Base-by-base conservation (phyloP, 1,284 basidiomycete genomes). In the Salmacisia buchloeana region DNA sequence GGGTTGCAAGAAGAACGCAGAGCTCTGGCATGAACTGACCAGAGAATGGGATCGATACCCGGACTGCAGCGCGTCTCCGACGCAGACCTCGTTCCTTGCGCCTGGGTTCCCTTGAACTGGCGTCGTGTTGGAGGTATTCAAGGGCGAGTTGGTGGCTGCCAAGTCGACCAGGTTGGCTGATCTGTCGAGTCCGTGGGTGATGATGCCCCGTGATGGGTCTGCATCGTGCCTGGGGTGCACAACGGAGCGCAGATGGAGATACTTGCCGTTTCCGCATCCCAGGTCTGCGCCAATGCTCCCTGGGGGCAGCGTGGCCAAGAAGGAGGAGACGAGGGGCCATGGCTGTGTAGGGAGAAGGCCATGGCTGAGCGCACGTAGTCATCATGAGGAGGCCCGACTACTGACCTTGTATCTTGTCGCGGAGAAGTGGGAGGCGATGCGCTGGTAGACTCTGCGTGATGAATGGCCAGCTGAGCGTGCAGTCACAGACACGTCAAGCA, bases 241-340 rank as follows among this genome's bases (percentile, higher is more conserved):
- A 21, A 62, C 66, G 33, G 78, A 79, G 4, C 74, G 63, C 18
- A 79, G 63, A 5, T 73, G 74, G 1, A 98, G 85, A 80, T 97
- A 97, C 84, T 97, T 97, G 52, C 96, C 96, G 71, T 99, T 99
- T 0, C 96, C 96, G 21, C 92, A 94, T 7, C 96, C 96, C 12
- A 92, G 88, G 80, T 99, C 96, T 15, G 97, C 85, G 4, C 96
- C 94, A 25, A 97, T 81, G 78, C 86, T 89, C 25, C 91, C 89
- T 7, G 86, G 81, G 2, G 90, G 87, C 1, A 97, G 79, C 18
- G 84, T 85, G 4, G 84, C 83, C 38, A 98, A 84, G 78, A 97
- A 99, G 21, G 82, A 79, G 10, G 88, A 85, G 56, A 97, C 91
- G 65, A 97, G 86, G 0, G 94, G 94, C 94, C 94, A 99, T 64